Base-by-base conservation (phyloP, 768 basidiomycete genomes). In the Pisolithus microcarpus region DNA sequence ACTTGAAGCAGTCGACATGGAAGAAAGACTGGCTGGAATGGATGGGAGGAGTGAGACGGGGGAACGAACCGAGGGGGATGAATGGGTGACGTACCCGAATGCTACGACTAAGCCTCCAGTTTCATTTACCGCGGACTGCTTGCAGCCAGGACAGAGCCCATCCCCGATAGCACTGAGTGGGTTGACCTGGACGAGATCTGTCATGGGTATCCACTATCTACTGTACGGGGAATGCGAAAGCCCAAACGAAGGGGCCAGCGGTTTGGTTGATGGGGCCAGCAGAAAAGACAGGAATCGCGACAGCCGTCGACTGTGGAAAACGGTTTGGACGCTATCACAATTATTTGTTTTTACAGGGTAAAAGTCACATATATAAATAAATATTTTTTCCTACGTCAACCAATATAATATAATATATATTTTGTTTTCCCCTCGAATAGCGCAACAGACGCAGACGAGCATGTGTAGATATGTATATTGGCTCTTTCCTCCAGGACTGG, bases 1-100 rank as follows among this genome's bases (percentile, higher is more conserved):
- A 99, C 58, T 89, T 91, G 77, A 97, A 97, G 70, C 91, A 92
- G 67, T 90, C 85, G 52, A 91, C 85, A 57, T 93, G 93, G 75
- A 95, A 96, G 66, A 94, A 87, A 42, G 92, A 90, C 75, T 91
- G 85, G 23, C 92, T 96, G 62, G 19, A 46, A 31, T 34, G 52
- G 45, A 47, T 40, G 18, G 23, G 39, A 38, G 30, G 55, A 50
- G 45, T 59, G 38, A 28, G 23, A 16, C 7, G 26, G 48, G 5
- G 38, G n/a, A 56, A 19, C 31, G 58, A 50, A 52, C 28, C 7
- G 39, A 8, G 49, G 36, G 42, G 55, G 56, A 43, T 30, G 31
- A 43, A 52, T 23, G 39, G 38, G n/a, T 28, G 28, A 78, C 87
- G 65, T 61, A 95, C 92, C 94, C 94, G 64, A 97, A 96, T 38